Evolutionary conservation across 768 basidiomycete genomes (phyloP).

Genomic region (Leccinum olivaceopallidum): DNA sequence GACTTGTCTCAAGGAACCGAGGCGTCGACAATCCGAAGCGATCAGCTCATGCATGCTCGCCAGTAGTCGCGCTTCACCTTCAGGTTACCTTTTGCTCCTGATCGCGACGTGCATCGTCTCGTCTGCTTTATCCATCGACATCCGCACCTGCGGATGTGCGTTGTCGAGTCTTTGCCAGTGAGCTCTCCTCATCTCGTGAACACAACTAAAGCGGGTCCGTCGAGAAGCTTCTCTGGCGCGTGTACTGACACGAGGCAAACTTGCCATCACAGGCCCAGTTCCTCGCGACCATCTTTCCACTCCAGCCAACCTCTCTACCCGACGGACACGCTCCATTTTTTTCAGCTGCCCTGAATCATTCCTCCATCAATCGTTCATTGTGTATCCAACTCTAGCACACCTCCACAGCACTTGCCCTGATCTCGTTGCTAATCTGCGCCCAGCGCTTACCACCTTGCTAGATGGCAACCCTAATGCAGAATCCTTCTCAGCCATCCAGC

Average conservation of each 20-base stretch:
- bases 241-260: constrained; percentile 58
- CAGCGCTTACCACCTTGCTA: constrained; percentile 6
- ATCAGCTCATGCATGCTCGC: constrained; percentile 14
- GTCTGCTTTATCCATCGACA: constrained; percentile 7
- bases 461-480: constrained; percentile 29
- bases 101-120: constrained; percentile 9
- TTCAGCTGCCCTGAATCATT: constrained; percentile 11
- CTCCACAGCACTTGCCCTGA: not conserved
- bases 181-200: constrained; percentile 9
- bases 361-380: constrained; percentile 4
- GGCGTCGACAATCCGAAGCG: constrained; percentile 9
- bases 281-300: constrained; percentile 24
- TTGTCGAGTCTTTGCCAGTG: constrained; percentile 10
- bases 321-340: constrained; percentile 19
- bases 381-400: not conserved
- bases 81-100: not conserved
- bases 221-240: constrained; percentile 39
- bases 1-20: constrained; percentile 16
- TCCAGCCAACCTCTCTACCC: constrained; percentile 12
- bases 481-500: constrained; percentile 13
- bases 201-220: constrained; percentile 2
- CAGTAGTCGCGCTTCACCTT: not conserved
- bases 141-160: constrained; percentile 21
- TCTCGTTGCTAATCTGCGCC: constrained; percentile 6
- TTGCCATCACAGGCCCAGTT: constrained; percentile 39